These are phyloP conservation scores for Dendrostoma leiphaemia DNA, from an alignment of 2,329 filamentous ascomycete species.

Conservation along the genomic window DNA sequence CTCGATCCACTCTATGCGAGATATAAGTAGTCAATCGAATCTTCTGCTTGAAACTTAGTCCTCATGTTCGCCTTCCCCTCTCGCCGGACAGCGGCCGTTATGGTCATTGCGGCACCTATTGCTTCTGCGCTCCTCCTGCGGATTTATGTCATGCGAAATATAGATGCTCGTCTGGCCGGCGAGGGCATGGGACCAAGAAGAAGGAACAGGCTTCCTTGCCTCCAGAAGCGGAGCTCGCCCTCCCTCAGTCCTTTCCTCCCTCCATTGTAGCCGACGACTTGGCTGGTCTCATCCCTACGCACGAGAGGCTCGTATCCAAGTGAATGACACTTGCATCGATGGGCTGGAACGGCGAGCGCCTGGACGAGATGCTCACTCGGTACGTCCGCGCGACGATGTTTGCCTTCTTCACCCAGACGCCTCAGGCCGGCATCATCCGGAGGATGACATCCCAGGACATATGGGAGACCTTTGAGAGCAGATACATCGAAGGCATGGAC, in stretches of 20 bases:
- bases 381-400: slow-evolving; percentile 9
- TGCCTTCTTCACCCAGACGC: slow-evolving; percentile 5
- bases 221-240: not conserved
- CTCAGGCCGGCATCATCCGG: slow-evolving; percentile 1
- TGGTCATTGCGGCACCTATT: not conserved
- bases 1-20: too few relatives aligned
- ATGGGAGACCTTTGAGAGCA: not conserved
- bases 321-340: not conserved
- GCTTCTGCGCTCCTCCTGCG: not conserved
- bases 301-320: slow-evolving; percentile 6
- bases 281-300: not conserved
- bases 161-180: not conserved
- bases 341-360: not conserved
- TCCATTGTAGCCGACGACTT: not conserved
- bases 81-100: not conserved
- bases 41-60: not conserved
- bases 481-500: slow-evolving; percentile 1
- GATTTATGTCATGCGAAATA: slow-evolving; percentile 1
- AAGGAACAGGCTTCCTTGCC: not conserved
- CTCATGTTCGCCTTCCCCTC: not conserved
- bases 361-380: slow-evolving; percentile 1
- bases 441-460: not conserved
- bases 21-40: too few relatives aligned
- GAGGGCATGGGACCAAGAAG: not conserved
- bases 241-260: slow-evolving; percentile 1